These are phyloP conservation scores for Filosporella fistucella DNA, from an alignment of 495 filamentous ascomycete species.

Conservation along the genomic window DNA sequence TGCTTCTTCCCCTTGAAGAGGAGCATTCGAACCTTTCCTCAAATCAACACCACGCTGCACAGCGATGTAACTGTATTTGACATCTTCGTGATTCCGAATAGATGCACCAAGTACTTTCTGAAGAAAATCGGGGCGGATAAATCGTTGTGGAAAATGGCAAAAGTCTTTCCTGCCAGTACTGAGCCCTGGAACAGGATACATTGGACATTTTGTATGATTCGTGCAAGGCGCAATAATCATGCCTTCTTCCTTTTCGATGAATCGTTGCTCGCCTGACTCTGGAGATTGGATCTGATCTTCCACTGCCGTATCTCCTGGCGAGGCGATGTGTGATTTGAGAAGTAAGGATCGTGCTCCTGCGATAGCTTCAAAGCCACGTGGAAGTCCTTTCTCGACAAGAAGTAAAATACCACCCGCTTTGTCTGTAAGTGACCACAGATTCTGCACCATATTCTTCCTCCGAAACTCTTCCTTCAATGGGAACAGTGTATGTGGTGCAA, in stretches of 20 bases:
- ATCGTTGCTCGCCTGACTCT: slow-evolving; percentile 23
- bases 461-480: slow-evolving; percentile 64
- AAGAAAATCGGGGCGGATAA: slow-evolving; percentile 74
- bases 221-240: slow-evolving; percentile 97
- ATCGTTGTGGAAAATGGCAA: slow-evolving; percentile 88
- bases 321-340: slow-evolving; percentile 69
- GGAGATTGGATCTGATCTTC: slow-evolving; percentile 29
- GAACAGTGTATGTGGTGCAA: slow-evolving; percentile 80
- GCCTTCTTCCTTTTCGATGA: slow-evolving; percentile 60
- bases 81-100: slow-evolving; percentile 81
- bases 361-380: slow-evolving; percentile 87
- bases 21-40: slow-evolving; percentile 29
- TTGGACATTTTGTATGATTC: slow-evolving; percentile 82
- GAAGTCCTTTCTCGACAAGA: slow-evolving; percentile 85
- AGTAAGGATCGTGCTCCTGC: slow-evolving; percentile 76
- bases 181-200: slow-evolving; percentile 70
- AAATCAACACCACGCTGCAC: slow-evolving; percentile 71
- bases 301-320: slow-evolving; percentile 41
- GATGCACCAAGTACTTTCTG: slow-evolving; percentile 68
- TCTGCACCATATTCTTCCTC: slow-evolving; percentile 73
- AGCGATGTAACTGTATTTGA: slow-evolving; percentile 83
- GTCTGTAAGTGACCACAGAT: slow-evolving; percentile 81
- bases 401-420: slow-evolving; percentile 84
- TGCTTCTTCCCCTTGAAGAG: slow-evolving; percentile 35
- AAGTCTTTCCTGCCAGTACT: slow-evolving; percentile 74